Percentiles rank a stretch among this genome's conserved stretches.
phyloP scores from a whole-genome alignment of 257 asterid genomes.

The Rehmannia glutinosa region DNA sequence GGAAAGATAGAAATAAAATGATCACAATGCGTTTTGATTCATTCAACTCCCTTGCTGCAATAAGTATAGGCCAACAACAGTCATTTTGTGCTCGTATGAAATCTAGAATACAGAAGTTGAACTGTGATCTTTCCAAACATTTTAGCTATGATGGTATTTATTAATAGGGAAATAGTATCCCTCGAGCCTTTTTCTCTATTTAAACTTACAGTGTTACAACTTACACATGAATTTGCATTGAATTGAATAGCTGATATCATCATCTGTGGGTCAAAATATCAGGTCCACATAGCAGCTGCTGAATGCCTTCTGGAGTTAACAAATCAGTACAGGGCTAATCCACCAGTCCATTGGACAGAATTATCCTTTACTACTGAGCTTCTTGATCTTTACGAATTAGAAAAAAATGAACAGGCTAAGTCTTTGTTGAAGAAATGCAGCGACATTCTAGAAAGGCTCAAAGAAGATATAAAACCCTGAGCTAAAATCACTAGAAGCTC shows the following conservation, averaged over 20 bases:
- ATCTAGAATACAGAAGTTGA: not conserved
- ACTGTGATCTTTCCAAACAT: slow-evolving; percentile 1
- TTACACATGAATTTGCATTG: too few relatives aligned
- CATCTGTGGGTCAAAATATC: slow-evolving; percentile 24
- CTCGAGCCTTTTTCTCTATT: too few relatives aligned
- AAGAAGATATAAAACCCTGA: slow-evolving; percentile 28
- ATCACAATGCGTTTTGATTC: not conserved
- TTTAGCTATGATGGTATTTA: too few relatives aligned
- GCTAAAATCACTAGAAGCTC: slow-evolving; percentile 3
- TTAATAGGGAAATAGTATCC: too few relatives aligned
- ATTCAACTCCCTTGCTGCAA: not conserved
- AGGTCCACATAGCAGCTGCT: slow-evolving; percentile 87
- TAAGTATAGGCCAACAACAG: not conserved
- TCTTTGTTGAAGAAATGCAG: slow-evolving; percentile 62
- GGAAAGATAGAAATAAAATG: not conserved
- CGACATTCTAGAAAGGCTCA: slow-evolving; percentile 40
- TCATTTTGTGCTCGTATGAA: not conserved
- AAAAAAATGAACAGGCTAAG: slow-evolving; percentile 86
- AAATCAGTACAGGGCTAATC: slow-evolving; percentile 30
- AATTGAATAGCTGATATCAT: too few relatives aligned
- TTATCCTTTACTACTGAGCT: slow-evolving; percentile 51
- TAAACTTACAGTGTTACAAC: too few relatives aligned
- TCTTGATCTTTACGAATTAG: slow-evolving; percentile 48
- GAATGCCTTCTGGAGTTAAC: slow-evolving; percentile 75
- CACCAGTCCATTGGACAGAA: slow-evolving; percentile 33